These are phyloP conservation scores for Papiliotrema terrestris DNA, from an alignment of 1,284 basidiomycete genomes.

Conservation along the genomic window DNA sequence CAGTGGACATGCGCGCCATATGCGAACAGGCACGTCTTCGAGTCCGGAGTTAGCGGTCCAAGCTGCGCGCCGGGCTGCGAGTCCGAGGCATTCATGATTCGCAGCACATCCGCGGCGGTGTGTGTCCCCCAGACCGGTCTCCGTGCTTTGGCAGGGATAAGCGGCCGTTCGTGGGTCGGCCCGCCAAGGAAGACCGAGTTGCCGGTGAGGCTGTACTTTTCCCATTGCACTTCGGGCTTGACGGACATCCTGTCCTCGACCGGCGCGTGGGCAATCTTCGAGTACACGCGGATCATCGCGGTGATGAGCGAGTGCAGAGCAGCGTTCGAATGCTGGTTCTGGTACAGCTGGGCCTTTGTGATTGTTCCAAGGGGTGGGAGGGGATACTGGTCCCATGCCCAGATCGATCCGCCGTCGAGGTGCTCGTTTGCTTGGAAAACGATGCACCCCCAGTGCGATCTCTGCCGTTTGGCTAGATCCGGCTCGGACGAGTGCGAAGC, in stretches of 20 bases:
- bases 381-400: conserved; percentile 53
- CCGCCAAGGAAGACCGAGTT: conserved; percentile 46
- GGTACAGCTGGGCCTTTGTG: conserved; percentile 51
- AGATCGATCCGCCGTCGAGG: conserved; percentile 52
- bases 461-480: conserved; percentile 12
- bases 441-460: conserved; percentile 51
- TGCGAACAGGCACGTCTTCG: conserved; percentile 44
- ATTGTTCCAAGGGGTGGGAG: conserved; percentile 35
- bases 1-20: conserved; percentile 50
- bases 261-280: not conserved
- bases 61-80: conserved; percentile 52
- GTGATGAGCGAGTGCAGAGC: conserved; percentile 46
- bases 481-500: conserved; percentile 17
- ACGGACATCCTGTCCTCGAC: conserved; percentile 10
- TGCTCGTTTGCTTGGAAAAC: conserved; percentile 51
- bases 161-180: conserved; percentile 44
- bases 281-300: conserved; percentile 44
- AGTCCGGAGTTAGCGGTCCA: conserved; percentile 30
- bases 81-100: conserved; percentile 49
- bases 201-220: conserved; percentile 31
- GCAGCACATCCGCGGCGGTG: conserved; percentile 44
- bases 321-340: conserved; percentile 45
- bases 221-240: conserved; percentile 20
- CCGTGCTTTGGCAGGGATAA: conserved; percentile 46
- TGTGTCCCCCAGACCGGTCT: conserved; percentile 35